Evolutionary conservation across 2,329 filamentous ascomycete genomes (phyloP).

Genomic region (Colletotrichum gloeosporioides): DNA sequence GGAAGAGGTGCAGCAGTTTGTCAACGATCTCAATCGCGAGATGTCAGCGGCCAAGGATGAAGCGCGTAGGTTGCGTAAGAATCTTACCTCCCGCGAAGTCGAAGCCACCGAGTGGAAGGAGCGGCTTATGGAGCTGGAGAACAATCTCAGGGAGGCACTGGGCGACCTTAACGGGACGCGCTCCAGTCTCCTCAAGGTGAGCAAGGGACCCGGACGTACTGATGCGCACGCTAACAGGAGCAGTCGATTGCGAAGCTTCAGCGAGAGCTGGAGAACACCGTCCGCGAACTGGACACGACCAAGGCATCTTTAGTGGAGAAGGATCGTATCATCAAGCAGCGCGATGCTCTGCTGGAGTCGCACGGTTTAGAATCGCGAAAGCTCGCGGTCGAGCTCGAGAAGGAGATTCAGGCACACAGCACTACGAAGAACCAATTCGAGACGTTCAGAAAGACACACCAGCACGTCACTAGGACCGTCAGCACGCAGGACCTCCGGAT

Average conservation of each 20-base stretch:
- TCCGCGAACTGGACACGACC: conserved; percentile 80
- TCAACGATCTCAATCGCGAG: conserved; percentile 92
- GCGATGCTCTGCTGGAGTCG: conserved; percentile 86
- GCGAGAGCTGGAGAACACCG: conserved; percentile 82
- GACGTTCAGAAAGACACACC: conserved; percentile 84
- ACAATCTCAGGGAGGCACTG: conserved; percentile 82
- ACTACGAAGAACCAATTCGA: conserved; percentile 90
- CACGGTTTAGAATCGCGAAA: conserved; percentile 87
- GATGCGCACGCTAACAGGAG: not conserved
- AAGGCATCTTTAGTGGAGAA: conserved; percentile 86
- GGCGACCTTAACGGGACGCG: conserved; percentile 88
- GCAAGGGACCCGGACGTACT: conserved; percentile 21
- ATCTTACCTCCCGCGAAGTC: conserved; percentile 80
- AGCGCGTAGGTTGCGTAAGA: conserved; percentile 80
- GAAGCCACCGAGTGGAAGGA: conserved; percentile 93
- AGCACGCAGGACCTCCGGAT: conserved; percentile 86
- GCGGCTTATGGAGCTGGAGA: conserved; percentile 87
- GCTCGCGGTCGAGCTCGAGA: conserved; percentile 86
- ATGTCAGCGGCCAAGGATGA: conserved; percentile 85
- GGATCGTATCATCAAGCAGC: conserved; percentile 86
- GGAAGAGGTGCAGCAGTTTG: conserved; percentile 90
- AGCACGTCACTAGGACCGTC: conserved; percentile 85
- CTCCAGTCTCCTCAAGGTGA: conserved; percentile 81
- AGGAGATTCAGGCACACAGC: conserved; percentile 83
- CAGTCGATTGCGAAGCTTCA: conserved; percentile 87